Evolutionary conservation across 345 rosid genomes (phyloP).

Genomic region (Eucalyptus viminalis): DNA sequence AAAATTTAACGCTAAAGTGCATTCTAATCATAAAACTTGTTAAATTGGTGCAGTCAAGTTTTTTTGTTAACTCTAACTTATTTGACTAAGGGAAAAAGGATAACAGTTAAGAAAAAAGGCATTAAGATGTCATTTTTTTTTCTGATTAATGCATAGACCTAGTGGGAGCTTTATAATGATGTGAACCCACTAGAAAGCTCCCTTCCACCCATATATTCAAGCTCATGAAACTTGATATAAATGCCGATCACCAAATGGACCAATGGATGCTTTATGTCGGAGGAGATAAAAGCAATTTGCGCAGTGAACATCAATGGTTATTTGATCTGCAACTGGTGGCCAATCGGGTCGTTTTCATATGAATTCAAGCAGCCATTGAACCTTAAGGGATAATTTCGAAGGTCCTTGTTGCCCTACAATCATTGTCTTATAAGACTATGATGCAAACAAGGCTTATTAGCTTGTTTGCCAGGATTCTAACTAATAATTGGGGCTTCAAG

Average conservation of each 20-base stretch:
- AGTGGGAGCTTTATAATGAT: background rate
- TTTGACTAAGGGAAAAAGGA: too few relatives aligned
- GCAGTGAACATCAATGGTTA: background rate
- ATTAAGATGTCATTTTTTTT: too few relatives aligned
- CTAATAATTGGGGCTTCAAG: background rate
- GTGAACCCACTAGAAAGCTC: background rate
- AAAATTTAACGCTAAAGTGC: accelerated
- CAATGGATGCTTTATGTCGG: background rate
- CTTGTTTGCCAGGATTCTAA: background rate
- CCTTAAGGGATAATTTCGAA: background rate
- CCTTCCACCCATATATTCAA: background rate
- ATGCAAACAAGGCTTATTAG: background rate
- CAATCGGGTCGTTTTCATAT: background rate
- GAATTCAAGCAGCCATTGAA: background rate
- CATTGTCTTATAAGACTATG: background rate
- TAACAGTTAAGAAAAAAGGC: too few relatives aligned
- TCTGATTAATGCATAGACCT: too few relatives aligned
- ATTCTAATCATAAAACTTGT: background rate
- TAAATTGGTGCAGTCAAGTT: background rate
- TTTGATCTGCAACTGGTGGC: background rate
- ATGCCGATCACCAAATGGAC: background rate
- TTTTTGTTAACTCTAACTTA: background rate
- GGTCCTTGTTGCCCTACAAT: background rate
- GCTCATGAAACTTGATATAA: background rate
- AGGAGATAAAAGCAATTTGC: background rate